Base-by-base conservation (phyloP, 352 stramenopile genomes). In the Halophytophthora polymorphica region DNA sequence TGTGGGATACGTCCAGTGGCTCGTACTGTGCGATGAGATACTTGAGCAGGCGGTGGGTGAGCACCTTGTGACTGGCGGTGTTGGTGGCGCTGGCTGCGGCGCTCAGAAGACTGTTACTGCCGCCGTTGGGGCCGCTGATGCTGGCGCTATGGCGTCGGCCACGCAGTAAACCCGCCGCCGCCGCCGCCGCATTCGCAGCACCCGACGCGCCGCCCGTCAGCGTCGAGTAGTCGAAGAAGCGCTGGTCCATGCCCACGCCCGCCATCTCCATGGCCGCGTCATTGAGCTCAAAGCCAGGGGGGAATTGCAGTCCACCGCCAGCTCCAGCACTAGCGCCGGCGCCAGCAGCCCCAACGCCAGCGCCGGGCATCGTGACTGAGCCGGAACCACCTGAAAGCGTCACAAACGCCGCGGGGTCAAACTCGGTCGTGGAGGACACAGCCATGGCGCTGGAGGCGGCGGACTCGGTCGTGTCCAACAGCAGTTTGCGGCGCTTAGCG, bases 21-120 rank as follows among this genome's bases (percentile, higher is more conserved):
- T 89, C 78, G 42, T 88, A 90, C 56, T 88, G 78, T 1, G 81
- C 75, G 36, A 89, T 88, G 14, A 88, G 57, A 43, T 88, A 92
- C 54, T 87, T 83, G 38, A 90, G 62, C 13, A 90, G 53, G 2
- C 80, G 64, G 40, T 90, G 80, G 2, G 77, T 87, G 3, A 89
- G 65, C 42, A 89, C 47, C 56, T 87, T 87, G 56, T 86, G 75
- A 53, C 65, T 77, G 17, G 56, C 45, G 0, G 53, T 43, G 28
- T 42, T 57, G 45, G 37, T 47, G 2, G 15, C 56, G 29, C 33
- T 56, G n/a, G 37, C 25, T 19, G 17, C 42, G n/a, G 21, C 41
- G 17, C n/a, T 21, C 15, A 19, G 6, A 19, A n/a, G 11, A 39
- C 28, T 8, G 14, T 18, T 31, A 4, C n/a, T 18, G 8, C 7